Evolutionary conservation across 148 eudicot genomes (phyloP).

Genomic region (Camellia granthamiana): DNA sequence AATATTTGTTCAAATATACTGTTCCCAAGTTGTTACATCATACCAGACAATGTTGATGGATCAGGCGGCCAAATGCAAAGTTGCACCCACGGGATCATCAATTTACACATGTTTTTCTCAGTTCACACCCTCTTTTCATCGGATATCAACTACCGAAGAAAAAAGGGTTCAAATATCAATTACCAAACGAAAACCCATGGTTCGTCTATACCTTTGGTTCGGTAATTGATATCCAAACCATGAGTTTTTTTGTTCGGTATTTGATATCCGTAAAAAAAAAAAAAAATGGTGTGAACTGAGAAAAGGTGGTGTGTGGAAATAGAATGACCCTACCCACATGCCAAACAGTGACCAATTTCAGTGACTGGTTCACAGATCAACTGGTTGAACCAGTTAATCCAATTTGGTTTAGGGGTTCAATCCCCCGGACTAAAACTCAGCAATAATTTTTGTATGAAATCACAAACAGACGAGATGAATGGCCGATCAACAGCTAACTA

Average conservation of each 20-base stretch:
- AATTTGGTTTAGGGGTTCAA: too few relatives aligned
- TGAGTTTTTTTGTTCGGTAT: too few relatives aligned
- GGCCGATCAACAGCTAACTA: not conserved
- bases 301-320: too few relatives aligned
- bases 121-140: too few relatives aligned
- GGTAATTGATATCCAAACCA: too few relatives aligned
- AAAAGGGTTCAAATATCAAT: too few relatives aligned
- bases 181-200: too few relatives aligned
- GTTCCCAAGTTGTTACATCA: not conserved
- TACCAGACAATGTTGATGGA: not conserved
- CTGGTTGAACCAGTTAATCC: not conserved
- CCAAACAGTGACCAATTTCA: not conserved
- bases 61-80: not conserved
- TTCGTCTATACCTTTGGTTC: too few relatives aligned
- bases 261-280: too few relatives aligned
- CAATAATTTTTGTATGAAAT: not conserved
- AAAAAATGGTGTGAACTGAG: too few relatives aligned
- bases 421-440: not conserved
- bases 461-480: not conserved
- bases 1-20: not conserved
- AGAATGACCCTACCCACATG: not conserved
- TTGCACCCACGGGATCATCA: not conserved
- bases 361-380: not conserved
- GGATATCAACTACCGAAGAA: too few relatives aligned
- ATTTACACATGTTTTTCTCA: too few relatives aligned